Evolutionary conservation across 1,284 basidiomycete species (phyloP), one percentile per base, ranked within the genome.

Genomic region (Papiliotrema fonsecae): DNA sequence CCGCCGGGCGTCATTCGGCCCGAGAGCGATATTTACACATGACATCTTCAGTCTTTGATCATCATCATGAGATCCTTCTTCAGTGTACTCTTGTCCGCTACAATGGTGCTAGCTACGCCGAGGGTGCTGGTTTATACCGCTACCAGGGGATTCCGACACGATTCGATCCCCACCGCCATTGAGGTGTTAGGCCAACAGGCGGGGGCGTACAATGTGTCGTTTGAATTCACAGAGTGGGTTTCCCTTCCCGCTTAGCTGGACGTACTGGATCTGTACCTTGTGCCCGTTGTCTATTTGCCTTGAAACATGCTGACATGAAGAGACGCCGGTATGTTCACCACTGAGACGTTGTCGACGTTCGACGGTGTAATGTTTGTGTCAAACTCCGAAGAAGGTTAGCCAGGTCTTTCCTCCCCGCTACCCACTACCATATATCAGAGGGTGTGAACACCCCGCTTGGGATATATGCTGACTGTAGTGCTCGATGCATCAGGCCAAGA

Each of bases 91-190:
- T n/a, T n/a, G n/a, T n/a, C n/a, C n/a, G n/a, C n/a, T n/a, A n/a
- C 45, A 13, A 47, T 51, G n/a, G 38, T 32, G 32, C 42, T 49
- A 16, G 38, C 51, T 21, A 41, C 42, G 18, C 66, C 69, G 0
- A 40, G 47, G n/a, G 64, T 72, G 14, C 47, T 72, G 31, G 69
- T 70, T 2, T 69, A 62, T 54, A 66, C 61, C 6, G 55, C 59
- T 14, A 71, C 66, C 4, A 54, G 50, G n/a, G 74, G 75, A 19
- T 78, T 70, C 52, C 75, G 84, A 44, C 87, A 89, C 69, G 86
- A 87, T 60, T 86, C 84, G 2, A 88, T 89, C 50, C 85, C 86
- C 0, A 82, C 80, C 2, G 82, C 83, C 21, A 79, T 82, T 31
- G 67, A 78, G 35, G 81, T 82, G 1, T 76, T 88, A 40, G 54